A percentile compares a stretch with the other conserved stretches of the same genome.
phyloP scores from a whole-genome alignment of 805 yeast genomes.

The Kodamaea hsintzibuensis region DNA sequence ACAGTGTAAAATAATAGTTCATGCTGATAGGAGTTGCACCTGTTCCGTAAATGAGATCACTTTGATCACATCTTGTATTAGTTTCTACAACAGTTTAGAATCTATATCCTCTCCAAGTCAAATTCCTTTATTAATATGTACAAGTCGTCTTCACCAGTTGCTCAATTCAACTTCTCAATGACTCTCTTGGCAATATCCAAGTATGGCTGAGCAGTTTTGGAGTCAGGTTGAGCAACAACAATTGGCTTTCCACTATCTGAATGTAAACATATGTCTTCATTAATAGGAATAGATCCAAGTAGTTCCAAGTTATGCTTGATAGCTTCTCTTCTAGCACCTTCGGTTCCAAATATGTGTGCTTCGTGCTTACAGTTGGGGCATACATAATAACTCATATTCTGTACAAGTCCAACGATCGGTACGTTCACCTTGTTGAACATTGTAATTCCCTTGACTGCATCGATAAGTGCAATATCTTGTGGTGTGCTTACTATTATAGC shows the following conservation, averaged over 20 bases:
- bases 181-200: constrained; percentile 47
- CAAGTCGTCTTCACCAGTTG: not conserved
- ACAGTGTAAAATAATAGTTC: too few species aligned
- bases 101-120: not conserved
- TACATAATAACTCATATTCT: constrained; percentile 75
- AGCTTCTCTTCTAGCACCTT: constrained; percentile 57
- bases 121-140: not conserved
- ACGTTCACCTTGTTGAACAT: constrained; percentile 73
- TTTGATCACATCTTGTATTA: too few species aligned
- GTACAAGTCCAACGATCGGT: constrained; percentile 75
- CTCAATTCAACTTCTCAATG: not conserved
- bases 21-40: too few species aligned
- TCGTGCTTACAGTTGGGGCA: constrained; percentile 79
- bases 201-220: constrained; percentile 44
- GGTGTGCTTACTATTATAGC: constrained; percentile 84
- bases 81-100: not conserved
- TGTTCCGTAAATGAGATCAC: too few species aligned
- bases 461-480: constrained; percentile 80
- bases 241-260: constrained; percentile 70
- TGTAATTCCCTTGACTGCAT: constrained; percentile 76
- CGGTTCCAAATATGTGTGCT: constrained; percentile 71
- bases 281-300: constrained; percentile 69
- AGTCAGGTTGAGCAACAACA: constrained; percentile 44
- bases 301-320: constrained; percentile 47
- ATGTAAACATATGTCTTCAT: constrained; percentile 55